phyloP scores from a whole-genome alignment of 257 asterid genomes.

The Apocynum venetum region DNA sequence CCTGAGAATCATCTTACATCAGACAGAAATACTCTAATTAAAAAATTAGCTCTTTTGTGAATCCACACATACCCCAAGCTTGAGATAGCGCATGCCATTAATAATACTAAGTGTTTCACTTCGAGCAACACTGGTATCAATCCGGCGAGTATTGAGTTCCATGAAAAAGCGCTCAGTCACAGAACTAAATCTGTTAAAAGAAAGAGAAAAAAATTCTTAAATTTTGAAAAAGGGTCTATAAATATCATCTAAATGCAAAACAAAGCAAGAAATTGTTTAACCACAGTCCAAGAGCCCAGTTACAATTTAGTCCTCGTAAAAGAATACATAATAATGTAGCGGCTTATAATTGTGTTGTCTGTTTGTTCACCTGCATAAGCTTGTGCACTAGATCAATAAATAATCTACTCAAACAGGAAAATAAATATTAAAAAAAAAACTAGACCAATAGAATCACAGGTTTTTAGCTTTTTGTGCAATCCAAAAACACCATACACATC shows the following conservation, averaged over 20 bases:
- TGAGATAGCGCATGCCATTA: conserved; percentile 97
- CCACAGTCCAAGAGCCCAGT: background rate
- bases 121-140: conserved; percentile 88
- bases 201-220: conserved; percentile 23
- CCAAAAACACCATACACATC: too few species aligned
- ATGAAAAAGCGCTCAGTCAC: conserved; percentile 98
- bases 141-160: conserved; percentile 94
- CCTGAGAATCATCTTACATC: conserved; percentile 55
- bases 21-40: conserved; percentile 26
- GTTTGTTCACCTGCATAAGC: background rate
- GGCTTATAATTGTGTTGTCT: background rate
- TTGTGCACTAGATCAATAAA: background rate
- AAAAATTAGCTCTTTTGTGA: conserved; percentile 21
- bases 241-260: conserved; percentile 8
- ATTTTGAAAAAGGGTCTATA: conserved; percentile 8
- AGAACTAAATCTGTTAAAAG: conserved; percentile 79
- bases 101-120: conserved; percentile 96
- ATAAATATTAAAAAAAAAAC: background rate
- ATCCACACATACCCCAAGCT: conserved; percentile 81
- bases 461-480: background rate
- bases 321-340: background rate
- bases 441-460: background rate
- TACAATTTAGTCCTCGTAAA: background rate
- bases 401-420: background rate
- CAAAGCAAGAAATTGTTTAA: background rate